Evolutionary conservation across 2,329 filamentous ascomycete genomes (phyloP).

Genomic region (Hymenoscyphus occultus): DNA sequence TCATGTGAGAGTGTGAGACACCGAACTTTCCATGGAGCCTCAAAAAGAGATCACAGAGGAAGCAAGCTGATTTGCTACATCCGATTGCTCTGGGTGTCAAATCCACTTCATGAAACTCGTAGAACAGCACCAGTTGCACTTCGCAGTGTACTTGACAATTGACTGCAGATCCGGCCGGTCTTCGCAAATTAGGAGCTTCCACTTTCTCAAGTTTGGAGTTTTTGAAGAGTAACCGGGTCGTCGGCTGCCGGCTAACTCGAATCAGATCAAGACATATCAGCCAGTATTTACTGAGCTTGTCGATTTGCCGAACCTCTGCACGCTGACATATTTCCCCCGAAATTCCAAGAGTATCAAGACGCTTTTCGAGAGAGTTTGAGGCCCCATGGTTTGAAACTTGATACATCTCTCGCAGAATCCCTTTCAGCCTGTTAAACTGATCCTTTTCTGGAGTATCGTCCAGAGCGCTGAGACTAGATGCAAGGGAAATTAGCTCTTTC

Average conservation of each 20-base stretch:
- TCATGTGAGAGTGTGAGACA: conserved; percentile 19
- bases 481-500: background rate
- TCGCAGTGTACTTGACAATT: conserved; percentile 45
- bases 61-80: conserved; percentile 24
- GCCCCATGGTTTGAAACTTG: conserved; percentile 5
- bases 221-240: conserved; percentile 3
- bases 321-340: background rate
- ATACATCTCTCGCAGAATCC: conserved; percentile 8
- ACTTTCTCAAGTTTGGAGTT: conserved; percentile 10
- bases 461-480: background rate
- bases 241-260: conserved; percentile 9
- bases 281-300: conserved; percentile 20
- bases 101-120: conserved; percentile 8
- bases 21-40: conserved; percentile 17
- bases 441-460: background rate
- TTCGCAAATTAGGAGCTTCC: background rate
- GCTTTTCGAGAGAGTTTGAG: conserved; percentile 11
- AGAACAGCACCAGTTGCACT: conserved; percentile 41
- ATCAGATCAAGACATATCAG: conserved; percentile 19
- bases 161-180: conserved; percentile 1
- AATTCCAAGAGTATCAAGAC: background rate
- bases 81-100: conserved; percentile 16
- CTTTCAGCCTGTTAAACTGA: background rate
- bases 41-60: conserved; percentile 22
- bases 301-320: conserved; percentile 16